These are phyloP conservation scores for Castanospermum australe DNA, from an alignment of 306 rosid species.

Conservation along the genomic window DNA sequence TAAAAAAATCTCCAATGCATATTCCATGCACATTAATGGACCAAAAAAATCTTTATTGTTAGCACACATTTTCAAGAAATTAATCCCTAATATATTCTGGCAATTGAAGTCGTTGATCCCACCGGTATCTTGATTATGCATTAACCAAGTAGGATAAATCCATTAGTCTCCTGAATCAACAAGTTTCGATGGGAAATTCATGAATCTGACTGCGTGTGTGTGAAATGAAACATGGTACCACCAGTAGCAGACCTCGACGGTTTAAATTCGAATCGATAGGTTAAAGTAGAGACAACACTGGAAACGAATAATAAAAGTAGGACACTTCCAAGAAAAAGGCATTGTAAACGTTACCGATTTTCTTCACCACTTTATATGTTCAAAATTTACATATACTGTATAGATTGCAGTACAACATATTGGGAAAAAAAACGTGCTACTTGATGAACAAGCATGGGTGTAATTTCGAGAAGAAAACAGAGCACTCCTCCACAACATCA, in stretches of 20 bases:
- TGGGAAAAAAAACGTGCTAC: background rate
- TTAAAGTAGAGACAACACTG: background rate
- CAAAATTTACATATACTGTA: conserved; percentile 33
- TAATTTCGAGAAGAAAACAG: conserved; percentile 20
- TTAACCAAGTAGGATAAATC: background rate
- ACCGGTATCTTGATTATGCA: background rate
- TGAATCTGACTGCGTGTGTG: background rate
- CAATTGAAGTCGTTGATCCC: conserved; percentile 7
- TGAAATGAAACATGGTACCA: background rate
- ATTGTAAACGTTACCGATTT: background rate
- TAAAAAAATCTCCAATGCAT: too few species aligned
- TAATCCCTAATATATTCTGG: background rate
- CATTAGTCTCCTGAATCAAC: background rate
- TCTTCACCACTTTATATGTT: conserved; percentile 25
- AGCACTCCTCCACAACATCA: conserved; percentile 2
- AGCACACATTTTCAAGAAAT: too few species aligned
- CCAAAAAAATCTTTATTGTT: too few species aligned
- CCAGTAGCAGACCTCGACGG: background rate
- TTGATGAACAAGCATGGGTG: background rate
- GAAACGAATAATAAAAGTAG: background rate
- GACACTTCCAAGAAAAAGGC: background rate
- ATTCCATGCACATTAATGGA: too few species aligned
- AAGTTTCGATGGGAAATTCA: background rate
- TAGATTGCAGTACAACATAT: conserved; percentile 20
- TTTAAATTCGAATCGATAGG: background rate